These are phyloP conservation scores for Allium fistulosum DNA, from an alignment of 106 monocot species.

Conservation along the genomic window DNA sequence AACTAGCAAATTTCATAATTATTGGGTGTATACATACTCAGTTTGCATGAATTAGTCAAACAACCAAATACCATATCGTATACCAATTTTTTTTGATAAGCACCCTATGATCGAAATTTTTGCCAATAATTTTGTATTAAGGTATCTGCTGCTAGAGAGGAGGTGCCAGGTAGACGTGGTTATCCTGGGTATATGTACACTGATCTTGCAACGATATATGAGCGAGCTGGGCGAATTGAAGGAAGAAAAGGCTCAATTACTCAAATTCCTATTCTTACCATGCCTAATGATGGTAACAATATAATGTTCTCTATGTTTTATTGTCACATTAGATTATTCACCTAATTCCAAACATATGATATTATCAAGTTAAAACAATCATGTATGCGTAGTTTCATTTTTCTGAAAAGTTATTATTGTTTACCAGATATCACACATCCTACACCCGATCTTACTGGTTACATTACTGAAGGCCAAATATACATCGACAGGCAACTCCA, in stretches of 20 bases:
- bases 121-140: constrained; percentile 7
- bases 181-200: constrained; percentile 99
- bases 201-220: constrained; percentile 99
- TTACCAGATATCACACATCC: constrained; percentile 96
- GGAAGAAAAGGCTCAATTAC: constrained; percentile 98
- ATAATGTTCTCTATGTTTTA: background rate
- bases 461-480: constrained; percentile 99
- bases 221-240: constrained; percentile 98
- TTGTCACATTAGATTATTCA: no score
- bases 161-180: constrained; percentile 99
- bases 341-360: no score
- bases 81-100: no score
- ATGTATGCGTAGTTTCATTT: no score
- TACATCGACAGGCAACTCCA: constrained; percentile 96
- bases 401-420: background rate
- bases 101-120: no score
- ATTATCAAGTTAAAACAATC: no score
- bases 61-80: no score
- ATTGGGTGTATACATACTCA: no score
- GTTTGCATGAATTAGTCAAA: no score
- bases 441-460: constrained; percentile 97
- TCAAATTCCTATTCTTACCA: constrained; percentile 94
- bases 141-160: constrained; percentile 98
- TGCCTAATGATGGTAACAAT: constrained; percentile 95
- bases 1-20: no score